Percentiles rank a stretch among this genome's conserved stretches.
phyloP scores from a whole-genome alignment of 805 yeast genomes.

The Candida glaebosa region DNA sequence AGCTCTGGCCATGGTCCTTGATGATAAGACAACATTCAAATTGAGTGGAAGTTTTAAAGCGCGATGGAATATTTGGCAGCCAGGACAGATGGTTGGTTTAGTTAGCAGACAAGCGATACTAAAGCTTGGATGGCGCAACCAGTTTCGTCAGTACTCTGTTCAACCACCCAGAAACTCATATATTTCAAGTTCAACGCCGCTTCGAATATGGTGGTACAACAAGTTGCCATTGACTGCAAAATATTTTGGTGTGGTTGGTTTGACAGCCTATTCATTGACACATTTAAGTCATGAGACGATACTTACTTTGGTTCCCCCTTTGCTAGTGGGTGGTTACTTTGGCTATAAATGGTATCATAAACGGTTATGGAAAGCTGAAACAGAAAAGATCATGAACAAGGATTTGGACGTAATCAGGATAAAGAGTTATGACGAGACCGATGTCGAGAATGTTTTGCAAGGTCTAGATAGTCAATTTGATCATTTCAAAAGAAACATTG shows the following conservation, averaged over 20 bases:
- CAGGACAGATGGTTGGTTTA: not conserved
- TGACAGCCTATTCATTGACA: slow-evolving; percentile 25
- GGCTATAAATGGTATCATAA: slow-evolving; percentile 14
- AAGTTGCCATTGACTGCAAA: slow-evolving; percentile 24
- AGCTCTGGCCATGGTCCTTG: slow-evolving; percentile 26
- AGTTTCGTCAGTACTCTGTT: slow-evolving; percentile 7
- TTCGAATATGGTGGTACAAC: slow-evolving; percentile 23
- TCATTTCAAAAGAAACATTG: slow-evolving; percentile 26
- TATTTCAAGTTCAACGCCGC: slow-evolving; percentile 20
- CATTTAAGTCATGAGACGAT: slow-evolving; percentile 35
- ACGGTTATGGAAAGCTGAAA: slow-evolving; percentile 12
- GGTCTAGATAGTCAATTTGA: slow-evolving; percentile 40
- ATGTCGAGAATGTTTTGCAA: slow-evolving; percentile 23
- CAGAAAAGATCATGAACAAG: slow-evolving; percentile 10
- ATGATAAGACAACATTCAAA: no score
- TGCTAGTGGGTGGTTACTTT: slow-evolving; percentile 25
- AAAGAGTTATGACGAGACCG: slow-evolving; percentile 31
- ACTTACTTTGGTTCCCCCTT: slow-evolving; percentile 36
- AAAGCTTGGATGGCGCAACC: not conserved
- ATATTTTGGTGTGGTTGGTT: slow-evolving; percentile 23
- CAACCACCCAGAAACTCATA: slow-evolving; percentile 34
- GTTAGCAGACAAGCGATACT: not conserved
- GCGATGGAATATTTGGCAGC: slow-evolving; percentile 3
- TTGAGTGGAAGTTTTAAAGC: not conserved
- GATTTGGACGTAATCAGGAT: slow-evolving; percentile 14